Base-by-base conservation (phyloP, 1,284 basidiomycete genomes). In the Cystobasidium pallidum region DNA sequence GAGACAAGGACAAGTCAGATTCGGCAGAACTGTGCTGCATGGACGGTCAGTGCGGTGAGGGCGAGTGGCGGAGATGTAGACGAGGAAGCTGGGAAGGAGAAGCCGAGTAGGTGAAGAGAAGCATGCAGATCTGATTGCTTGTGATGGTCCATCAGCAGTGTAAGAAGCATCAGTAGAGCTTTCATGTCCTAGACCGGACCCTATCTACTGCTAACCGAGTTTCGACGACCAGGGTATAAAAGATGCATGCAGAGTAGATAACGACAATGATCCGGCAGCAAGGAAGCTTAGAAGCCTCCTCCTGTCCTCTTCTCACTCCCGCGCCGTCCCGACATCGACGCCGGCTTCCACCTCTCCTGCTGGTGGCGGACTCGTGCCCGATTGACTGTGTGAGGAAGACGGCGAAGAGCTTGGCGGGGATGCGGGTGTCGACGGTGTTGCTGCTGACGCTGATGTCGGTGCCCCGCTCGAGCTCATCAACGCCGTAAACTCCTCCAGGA, bases 321-420 rank as follows among this genome's bases (percentile, higher is more conserved):
- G 62, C 19, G 68, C 68, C n/a, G 68, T 71, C 6, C 68, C 68
- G 7, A 51, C 34, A 61, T 71, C 68, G 7, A 55, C 68, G 11
- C 68, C 68, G 2, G 30, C 3, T 43, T 71, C 68, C 19, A 64
- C 30, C 30, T 63, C 59, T 39, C 61, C 59, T 11, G 68, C 30
- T 30, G 59, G 45, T 55, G 67, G 32, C 13, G 24, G 47, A 11
- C 26, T 68, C 15, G 24, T 57, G n/a, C 2, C n/a, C 61, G 59
- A 45, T 39, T 13, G 49, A 24, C 59, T 61, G 11, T 26, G 8
- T n/a, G 54, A 28, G 26, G 51, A 28, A 13, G 51, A 32, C 1
- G 32, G 3, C 19, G 28, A 36, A 57, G 54, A 36, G 19, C 19
- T 28, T 52, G 62, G 28, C 15, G 15, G 26, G 15, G 41, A 34